phyloP scores from a whole-genome alignment of 768 basidiomycete species.

The Sarcomyxa edulis region DNA sequence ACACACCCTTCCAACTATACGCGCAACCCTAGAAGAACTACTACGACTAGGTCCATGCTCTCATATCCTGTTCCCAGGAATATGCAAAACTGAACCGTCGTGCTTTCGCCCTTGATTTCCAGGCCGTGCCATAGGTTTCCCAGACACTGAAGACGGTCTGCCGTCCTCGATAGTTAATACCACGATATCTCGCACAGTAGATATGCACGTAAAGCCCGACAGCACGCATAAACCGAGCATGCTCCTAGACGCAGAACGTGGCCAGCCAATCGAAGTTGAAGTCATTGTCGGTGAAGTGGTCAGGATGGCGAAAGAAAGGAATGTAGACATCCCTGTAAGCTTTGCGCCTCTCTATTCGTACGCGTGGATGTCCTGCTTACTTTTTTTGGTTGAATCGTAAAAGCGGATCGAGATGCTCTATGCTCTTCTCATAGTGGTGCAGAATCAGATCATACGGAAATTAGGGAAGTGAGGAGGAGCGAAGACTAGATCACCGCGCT shows the following conservation, averaged over 20 bases:
- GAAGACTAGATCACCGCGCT: too few species aligned
- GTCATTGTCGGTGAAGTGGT: conserved; percentile 61
- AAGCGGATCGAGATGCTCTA: conserved; percentile 64
- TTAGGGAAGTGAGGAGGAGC: conserved; percentile 8
- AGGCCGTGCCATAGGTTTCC: conserved; percentile 44
- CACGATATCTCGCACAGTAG: conserved; percentile 32
- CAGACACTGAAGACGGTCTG: conserved; percentile 38
- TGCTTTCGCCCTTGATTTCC: too few species aligned
- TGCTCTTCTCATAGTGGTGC: conserved; percentile 50
- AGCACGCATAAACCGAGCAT: conserved; percentile 53
- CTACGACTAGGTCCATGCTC: conserved; percentile 28
- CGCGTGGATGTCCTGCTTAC: background rate
- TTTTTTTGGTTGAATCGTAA: background rate
- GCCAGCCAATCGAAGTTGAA: conserved; percentile 61
- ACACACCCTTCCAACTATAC: conserved; percentile 43
- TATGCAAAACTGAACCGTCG: too few species aligned
- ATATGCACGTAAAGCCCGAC: conserved; percentile 34
- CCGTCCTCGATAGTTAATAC: conserved; percentile 35
- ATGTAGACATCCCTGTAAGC: conserved; percentile 47
- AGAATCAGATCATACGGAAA: conserved; percentile 53
- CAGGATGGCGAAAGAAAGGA: conserved; percentile 38
- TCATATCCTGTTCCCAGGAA: background rate
- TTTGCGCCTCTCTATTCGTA: background rate
- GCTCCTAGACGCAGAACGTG: conserved; percentile 51
- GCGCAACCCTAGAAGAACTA: conserved; percentile 40